Conservation (phyloP, 2,329 filamentous ascomycete genomes). For the Beauveria sp. region DNA sequence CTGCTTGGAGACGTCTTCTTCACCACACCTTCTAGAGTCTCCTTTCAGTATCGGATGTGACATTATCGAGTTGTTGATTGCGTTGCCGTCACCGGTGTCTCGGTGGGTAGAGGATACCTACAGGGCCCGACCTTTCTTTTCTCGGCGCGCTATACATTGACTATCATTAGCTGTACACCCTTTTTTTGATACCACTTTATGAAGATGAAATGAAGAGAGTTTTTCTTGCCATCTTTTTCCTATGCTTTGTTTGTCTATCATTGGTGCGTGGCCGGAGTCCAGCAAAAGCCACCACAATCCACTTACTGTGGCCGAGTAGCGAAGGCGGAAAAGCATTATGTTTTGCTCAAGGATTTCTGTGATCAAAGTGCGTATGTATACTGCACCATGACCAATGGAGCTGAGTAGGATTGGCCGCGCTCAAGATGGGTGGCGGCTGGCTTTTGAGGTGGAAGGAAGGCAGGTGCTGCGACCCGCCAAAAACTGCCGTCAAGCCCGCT, state of each 20-base stretch:
- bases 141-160: neutral
- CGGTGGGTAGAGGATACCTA: neutral
- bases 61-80: neutral
- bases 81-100: neutral
- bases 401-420: too few relatives aligned
- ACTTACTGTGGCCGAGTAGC: neutral
- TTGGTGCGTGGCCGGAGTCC: neutral
- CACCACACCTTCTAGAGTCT: conserved; percentile 25
- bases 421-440: neutral
- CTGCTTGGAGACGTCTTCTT: conserved; percentile 35
- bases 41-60: neutral
- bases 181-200: conserved; percentile 9
- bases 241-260: neutral
- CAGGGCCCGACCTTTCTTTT: neutral
- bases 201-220: neutral
- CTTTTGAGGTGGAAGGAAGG: neutral
- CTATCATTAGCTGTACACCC: conserved; percentile 3
- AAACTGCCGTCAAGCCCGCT: neutral
- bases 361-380: neutral
- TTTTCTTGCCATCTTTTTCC: neutral
- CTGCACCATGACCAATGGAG: too few relatives aligned
- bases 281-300: neutral
- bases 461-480: neutral
- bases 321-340: neutral
- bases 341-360: neutral